These are phyloP conservation scores for Stenocarpella maydis DNA, from an alignment of 2,329 filamentous ascomycete genomes.

Conservation along the genomic window DNA sequence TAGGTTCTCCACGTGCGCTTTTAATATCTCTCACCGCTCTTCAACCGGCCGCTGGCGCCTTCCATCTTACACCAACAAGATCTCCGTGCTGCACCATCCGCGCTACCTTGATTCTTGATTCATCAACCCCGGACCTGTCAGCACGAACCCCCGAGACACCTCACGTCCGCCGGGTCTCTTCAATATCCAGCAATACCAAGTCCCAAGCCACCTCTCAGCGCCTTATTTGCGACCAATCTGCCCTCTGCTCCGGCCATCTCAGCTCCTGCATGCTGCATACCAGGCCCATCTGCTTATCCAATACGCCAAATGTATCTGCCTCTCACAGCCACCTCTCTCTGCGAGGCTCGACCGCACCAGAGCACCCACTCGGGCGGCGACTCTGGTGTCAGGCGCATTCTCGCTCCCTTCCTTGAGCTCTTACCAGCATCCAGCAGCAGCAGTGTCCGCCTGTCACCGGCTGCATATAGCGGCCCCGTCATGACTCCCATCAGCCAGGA, in stretches of 20 bases:
- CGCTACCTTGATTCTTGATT: background rate
- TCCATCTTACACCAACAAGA: slow-evolving; percentile 8
- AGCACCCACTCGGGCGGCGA: background rate
- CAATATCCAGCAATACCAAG: slow-evolving; percentile 5
- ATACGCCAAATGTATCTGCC: slow-evolving; percentile 16
- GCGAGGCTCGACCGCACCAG: slow-evolving; percentile 25
- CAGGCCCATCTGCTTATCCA: background rate
- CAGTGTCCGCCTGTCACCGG: background rate
- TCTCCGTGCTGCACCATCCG: background rate
- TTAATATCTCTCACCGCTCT: slow-evolving; percentile 18
- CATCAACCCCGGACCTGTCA: slow-evolving; percentile 7
- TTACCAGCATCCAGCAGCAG: slow-evolving; percentile 10
- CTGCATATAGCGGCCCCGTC: slow-evolving; percentile 6
- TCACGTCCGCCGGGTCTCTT: slow-evolving; percentile 2
- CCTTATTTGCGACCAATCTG: background rate
- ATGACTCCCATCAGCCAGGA: slow-evolving; percentile 35
- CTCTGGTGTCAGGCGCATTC: slow-evolving; percentile 15
- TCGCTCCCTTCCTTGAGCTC: slow-evolving; percentile 24
- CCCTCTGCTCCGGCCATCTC: background rate
- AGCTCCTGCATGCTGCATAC: background rate
- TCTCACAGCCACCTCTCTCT: slow-evolving; percentile 22
- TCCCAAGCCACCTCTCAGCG: background rate
- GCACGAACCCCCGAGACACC: slow-evolving; percentile 22
- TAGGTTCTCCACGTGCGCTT: background rate
- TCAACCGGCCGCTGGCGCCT: background rate